Percentiles rank a stretch among this genome's conserved stretches.
Conservation (phyloP, 2,329 filamentous ascomycete species). For the Proliferodiscus dingleyae region DNA sequence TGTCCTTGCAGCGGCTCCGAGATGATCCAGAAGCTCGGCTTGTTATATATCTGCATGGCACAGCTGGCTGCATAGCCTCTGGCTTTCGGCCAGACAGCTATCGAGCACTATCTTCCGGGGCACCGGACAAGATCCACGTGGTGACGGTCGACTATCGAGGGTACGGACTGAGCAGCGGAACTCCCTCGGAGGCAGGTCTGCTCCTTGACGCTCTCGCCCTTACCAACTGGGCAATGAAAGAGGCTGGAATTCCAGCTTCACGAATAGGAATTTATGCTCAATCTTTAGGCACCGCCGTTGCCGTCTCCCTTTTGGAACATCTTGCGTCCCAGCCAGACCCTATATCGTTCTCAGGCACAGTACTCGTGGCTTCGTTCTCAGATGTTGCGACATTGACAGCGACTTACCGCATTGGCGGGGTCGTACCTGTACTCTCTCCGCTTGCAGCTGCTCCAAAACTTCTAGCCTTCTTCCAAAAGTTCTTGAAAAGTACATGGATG, state of each 20-base stretch:
- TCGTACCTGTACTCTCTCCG: conserved; percentile 74
- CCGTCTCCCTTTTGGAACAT: conserved; percentile 64
- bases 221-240: conserved; percentile 64
- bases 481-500: conserved; percentile 8
- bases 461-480: conserved; percentile 34
- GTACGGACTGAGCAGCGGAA: conserved; percentile 72
- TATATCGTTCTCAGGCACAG: conserved; percentile 46
- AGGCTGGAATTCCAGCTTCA: conserved; percentile 59
- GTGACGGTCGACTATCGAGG: conserved; percentile 86
- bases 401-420: conserved; percentile 52
- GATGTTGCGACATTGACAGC: conserved; percentile 48
- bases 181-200: conserved; percentile 71
- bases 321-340: conserved; percentile 32
- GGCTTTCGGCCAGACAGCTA: conserved; percentile 70
- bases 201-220: conserved; percentile 72
- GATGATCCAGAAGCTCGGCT: conserved; percentile 58
- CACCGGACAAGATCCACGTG: conserved; percentile 65
- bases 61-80: conserved; percentile 56
- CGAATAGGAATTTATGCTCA: conserved; percentile 82
- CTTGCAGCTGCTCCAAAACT: conserved; percentile 54
- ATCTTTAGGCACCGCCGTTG: conserved; percentile 80
- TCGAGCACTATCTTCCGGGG: conserved; percentile 67
- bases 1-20: conserved; percentile 54
- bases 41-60: conserved; percentile 42
- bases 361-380: conserved; percentile 53